Conservation (phyloP, 805 yeast genomes). For the Grigorovia humatica region DNA sequence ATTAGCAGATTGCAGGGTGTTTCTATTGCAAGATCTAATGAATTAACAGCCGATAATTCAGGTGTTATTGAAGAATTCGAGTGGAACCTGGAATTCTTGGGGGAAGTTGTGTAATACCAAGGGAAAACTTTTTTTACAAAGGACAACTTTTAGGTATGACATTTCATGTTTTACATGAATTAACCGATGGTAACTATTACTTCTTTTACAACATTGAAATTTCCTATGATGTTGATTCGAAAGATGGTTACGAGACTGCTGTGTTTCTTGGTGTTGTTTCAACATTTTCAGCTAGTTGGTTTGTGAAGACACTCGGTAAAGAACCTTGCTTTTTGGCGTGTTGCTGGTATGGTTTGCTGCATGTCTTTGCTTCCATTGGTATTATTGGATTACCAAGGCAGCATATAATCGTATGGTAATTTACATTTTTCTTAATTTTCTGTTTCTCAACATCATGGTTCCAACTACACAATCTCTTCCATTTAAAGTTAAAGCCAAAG, state of each 20-base stretch:
- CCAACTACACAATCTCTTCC: constrained; percentile 65
- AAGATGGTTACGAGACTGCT: constrained; percentile 48
- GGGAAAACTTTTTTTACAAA: constrained; percentile 48
- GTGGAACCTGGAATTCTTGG: constrained; percentile 57
- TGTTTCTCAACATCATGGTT: constrained; percentile 66
- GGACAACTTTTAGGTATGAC: constrained; percentile 42
- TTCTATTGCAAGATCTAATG: constrained; percentile 54
- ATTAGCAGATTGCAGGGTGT: constrained; percentile 46
- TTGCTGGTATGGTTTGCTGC: constrained; percentile 38
- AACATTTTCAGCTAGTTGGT: constrained; percentile 39
- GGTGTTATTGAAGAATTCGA: constrained; percentile 49
- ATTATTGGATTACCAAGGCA: constrained; percentile 38
- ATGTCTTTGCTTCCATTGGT: constrained; percentile 50
- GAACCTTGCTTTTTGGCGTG: constrained; percentile 40
- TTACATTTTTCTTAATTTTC: constrained; percentile 59
- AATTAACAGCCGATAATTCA: constrained; percentile 41
- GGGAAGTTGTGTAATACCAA: constrained; percentile 53
- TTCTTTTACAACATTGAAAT: constrained; percentile 57
- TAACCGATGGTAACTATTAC: constrained; percentile 56
- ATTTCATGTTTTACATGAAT: constrained; percentile 53
- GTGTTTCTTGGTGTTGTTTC: constrained; percentile 49
- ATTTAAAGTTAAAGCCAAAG: constrained; percentile 53
- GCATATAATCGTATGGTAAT: constrained; percentile 63
- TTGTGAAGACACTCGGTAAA: constrained; percentile 46
- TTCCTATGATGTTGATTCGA: constrained; percentile 50